A percentile compares a stretch with the other conserved stretches of the same genome.
These are phyloP conservation scores for Coniella lustricola DNA, from an alignment of 2,329 filamentous ascomycete genomes.

Conservation along the genomic window DNA sequence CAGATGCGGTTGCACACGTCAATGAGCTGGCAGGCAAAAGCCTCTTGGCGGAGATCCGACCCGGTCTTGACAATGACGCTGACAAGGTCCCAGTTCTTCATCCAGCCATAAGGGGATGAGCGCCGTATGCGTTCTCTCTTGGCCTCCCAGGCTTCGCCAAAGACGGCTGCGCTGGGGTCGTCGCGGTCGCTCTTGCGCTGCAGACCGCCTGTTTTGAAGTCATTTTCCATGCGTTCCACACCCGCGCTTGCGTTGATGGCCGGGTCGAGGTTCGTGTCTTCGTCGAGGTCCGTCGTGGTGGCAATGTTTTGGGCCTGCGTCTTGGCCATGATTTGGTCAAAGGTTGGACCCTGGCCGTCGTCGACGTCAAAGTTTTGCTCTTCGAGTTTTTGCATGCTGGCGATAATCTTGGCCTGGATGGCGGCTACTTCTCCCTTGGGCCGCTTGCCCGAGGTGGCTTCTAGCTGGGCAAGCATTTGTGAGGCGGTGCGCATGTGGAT, in stretches of 20 bases:
- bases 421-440: slow-evolving; percentile 75
- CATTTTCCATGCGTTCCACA: slow-evolving; percentile 80
- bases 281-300: slow-evolving; percentile 45
- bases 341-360: slow-evolving; percentile 65
- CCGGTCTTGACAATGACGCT: slow-evolving; percentile 86
- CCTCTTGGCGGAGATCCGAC: slow-evolving; percentile 74
- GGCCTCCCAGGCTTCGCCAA: slow-evolving; percentile 78
- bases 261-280: slow-evolving; percentile 43
- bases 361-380: slow-evolving; percentile 77
- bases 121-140: slow-evolving; percentile 80
- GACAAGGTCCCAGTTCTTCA: slow-evolving; percentile 84
- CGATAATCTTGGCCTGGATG: slow-evolving; percentile 80
- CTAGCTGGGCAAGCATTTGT: slow-evolving; percentile 79
- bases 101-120: slow-evolving; percentile 75
- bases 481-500: slow-evolving; percentile 84
- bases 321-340: slow-evolving; percentile 76
- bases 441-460: slow-evolving; percentile 72
- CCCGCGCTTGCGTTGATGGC: slow-evolving; percentile 63
- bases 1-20: slow-evolving; percentile 76
- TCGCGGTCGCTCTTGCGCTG: slow-evolving; percentile 76
- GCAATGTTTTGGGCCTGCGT: slow-evolving; percentile 47
- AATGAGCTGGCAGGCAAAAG: slow-evolving; percentile 81
- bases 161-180: slow-evolving; percentile 77
- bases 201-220: slow-evolving; percentile 78
- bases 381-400: slow-evolving; percentile 81